Base-by-base conservation (phyloP, 2,329 filamentous ascomycete species). In the Trichoderma oligosporum region DNA sequence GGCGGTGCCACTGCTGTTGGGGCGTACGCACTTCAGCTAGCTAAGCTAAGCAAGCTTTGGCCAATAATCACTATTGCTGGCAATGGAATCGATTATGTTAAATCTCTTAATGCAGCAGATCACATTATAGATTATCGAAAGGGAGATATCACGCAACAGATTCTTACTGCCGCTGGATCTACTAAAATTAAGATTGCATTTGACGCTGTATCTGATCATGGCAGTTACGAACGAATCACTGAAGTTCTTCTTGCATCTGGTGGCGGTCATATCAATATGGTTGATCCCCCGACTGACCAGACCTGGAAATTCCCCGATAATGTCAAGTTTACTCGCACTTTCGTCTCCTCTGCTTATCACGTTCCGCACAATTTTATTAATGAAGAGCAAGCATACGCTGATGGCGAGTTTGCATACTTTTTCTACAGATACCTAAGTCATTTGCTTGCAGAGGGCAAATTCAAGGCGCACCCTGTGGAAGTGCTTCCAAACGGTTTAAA, bases 11-110 rank as follows among this genome's bases (percentile, higher is more conserved):
- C 76, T 1, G 77, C 82, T 0, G 81, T 84, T 0, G 83, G 82
- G 2, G 73, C 79, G 2, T 85, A 78, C 62, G 80, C 78, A 0
- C 74, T 85, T 53, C 79, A 86, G 64, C 71, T 86, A 4, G 79
- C 79, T 14, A 64, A 62, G 1, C 68, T 60, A 7, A 68, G 73
- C 18, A 79, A 81, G 58, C 78, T 85, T 47, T 80, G 83, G 64
- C 83, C 83, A 0, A 73, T 85, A 42, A 82, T 85, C 61, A 76
- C 75, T 35, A 70, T 86, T 18, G 81, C 81, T 1, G 82, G 83
- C 1, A 51, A 51, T 31, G 47, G 47, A 29, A 51, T 51, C n/a
- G 47, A 51, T 5, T 51, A 41, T n/a, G 47, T 51, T 11, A 5
- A 14, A 16, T 51, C 47, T 1, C 47, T 51, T 14, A 41, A 51